Evolutionary conservation across 2,329 filamentous ascomycete species (phyloP).

Genomic region (Fusarium abutilonis): DNA sequence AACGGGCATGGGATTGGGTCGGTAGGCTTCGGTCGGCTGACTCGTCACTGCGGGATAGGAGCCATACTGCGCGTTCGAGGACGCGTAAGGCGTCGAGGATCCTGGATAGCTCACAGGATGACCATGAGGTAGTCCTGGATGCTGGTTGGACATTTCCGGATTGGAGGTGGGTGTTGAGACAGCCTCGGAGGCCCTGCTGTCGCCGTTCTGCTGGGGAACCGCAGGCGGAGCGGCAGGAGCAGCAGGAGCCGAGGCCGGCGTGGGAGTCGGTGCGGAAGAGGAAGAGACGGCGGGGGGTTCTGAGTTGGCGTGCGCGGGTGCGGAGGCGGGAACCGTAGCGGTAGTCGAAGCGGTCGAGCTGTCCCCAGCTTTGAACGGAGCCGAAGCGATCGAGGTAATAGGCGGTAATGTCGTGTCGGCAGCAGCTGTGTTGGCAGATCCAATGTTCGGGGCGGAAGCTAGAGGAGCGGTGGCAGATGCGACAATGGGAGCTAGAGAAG

Average conservation of each 20-base stretch:
- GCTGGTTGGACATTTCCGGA: constrained; percentile 50
- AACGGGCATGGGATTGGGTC: constrained; percentile 44
- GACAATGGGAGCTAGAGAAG: constrained; percentile 41
- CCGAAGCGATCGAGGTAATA: constrained; percentile 32
- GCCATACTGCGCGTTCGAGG: constrained; percentile 45
- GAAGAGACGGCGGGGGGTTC: constrained; percentile 25
- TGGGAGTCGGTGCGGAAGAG: constrained; percentile 25
- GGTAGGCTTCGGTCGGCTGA: constrained; percentile 46
- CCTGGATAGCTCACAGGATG: constrained; percentile 46
- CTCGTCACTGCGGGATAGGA: constrained; percentile 46
- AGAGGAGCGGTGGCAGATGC: constrained; percentile 34
- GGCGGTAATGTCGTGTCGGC: constrained; percentile 35
- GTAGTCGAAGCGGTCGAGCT: constrained; percentile 34
- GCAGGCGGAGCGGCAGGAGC: constrained; percentile 32
- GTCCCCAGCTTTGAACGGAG: constrained; percentile 27
- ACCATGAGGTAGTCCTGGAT: constrained; percentile 46
- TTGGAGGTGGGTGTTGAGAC: constrained; percentile 36
- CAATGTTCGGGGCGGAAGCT: constrained; percentile 31
- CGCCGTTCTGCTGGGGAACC: constrained; percentile 47
- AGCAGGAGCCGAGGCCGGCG: constrained; percentile 33
- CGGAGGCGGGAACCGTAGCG: constrained; percentile 28
- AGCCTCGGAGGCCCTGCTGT: constrained; percentile 46
- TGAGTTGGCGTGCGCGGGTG: constrained; percentile 28
- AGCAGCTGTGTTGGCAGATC: constrained; percentile 22
- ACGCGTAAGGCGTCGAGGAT: constrained; percentile 39